phyloP scores from a whole-genome alignment of 2,329 filamentous ascomycete species.

The Colletotrichum caudatum region DNA sequence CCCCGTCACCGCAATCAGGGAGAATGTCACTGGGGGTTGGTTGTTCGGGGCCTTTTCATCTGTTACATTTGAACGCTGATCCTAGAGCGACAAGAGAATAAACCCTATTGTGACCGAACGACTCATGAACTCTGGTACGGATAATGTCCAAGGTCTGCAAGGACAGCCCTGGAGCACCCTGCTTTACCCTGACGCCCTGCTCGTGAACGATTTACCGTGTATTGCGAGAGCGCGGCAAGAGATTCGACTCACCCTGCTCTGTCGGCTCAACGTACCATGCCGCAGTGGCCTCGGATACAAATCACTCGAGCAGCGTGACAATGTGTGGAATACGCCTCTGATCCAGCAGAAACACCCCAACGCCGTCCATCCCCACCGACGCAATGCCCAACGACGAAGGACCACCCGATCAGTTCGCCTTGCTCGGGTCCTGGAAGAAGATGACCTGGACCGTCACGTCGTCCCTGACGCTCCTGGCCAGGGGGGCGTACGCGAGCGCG shows the following conservation, averaged over 20 bases:
- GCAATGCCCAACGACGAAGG: background rate
- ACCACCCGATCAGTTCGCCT: background rate
- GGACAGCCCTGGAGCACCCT: background rate
- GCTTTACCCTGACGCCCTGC: background rate
- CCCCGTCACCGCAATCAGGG: no score
- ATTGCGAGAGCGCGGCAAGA: background rate
- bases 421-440: slow-evolving; percentile 57
- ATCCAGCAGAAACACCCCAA: background rate
- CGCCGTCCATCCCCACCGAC: background rate
- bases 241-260: rapidly evolving
- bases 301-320: background rate
- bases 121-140: background rate
- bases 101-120: background rate
- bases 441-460: slow-evolving; percentile 89
- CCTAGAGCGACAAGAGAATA: background rate
- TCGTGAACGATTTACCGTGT: background rate
- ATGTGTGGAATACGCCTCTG: background rate
- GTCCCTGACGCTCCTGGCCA: slow-evolving; percentile 74
- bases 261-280: background rate
- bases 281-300: background rate
- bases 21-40: no score
- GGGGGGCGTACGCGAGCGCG: slow-evolving; percentile 78
- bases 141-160: background rate
- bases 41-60: background rate
- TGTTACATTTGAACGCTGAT: background rate